Evolutionary conservation across 495 filamentous ascomycete genomes (phyloP).

Genomic region (Penicillium canescens): DNA sequence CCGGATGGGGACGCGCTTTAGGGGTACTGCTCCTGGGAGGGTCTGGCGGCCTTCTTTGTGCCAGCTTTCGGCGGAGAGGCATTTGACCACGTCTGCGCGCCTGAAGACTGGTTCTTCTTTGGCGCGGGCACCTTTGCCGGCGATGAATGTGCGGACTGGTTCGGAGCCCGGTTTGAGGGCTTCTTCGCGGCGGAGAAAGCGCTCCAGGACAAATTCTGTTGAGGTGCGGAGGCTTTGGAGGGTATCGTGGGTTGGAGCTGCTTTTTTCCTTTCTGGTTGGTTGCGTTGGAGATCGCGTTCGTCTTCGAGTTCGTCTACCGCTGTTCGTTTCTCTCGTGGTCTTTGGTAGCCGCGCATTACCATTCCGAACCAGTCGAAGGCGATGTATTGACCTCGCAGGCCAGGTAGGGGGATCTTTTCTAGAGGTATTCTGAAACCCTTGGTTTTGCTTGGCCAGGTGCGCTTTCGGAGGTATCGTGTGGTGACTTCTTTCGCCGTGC

Average conservation of each 20-base stretch:
- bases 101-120: slow-evolving; percentile 79
- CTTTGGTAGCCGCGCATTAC: slow-evolving; percentile 73
- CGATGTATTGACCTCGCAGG: slow-evolving; percentile 66
- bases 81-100: slow-evolving; percentile 76
- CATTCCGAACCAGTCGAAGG: slow-evolving; percentile 84
- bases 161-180: slow-evolving; percentile 70
- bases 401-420: slow-evolving; percentile 81
- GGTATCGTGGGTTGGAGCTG: slow-evolving; percentile 70
- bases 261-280: slow-evolving; percentile 68
- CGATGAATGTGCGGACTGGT: slow-evolving; percentile 71
- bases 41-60: slow-evolving; percentile 91
- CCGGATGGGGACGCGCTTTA: slow-evolving; percentile 87
- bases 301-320: slow-evolving; percentile 78
- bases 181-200: slow-evolving; percentile 91
- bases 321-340: slow-evolving; percentile 57
- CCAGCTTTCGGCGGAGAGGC: slow-evolving; percentile 94
- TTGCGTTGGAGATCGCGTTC: slow-evolving; percentile 69
- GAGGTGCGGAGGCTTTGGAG: slow-evolving; percentile 86
- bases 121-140: slow-evolving; percentile 64
- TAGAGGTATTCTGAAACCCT: slow-evolving; percentile 73
- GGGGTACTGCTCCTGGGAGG: slow-evolving; percentile 63
- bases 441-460: slow-evolving; percentile 85
- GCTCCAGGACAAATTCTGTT: slow-evolving; percentile 78
- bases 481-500: slow-evolving; percentile 93
- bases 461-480: slow-evolving; percentile 85